phyloP scores from a whole-genome alignment of 768 basidiomycete genomes.

The Trametes meyenii region DNA sequence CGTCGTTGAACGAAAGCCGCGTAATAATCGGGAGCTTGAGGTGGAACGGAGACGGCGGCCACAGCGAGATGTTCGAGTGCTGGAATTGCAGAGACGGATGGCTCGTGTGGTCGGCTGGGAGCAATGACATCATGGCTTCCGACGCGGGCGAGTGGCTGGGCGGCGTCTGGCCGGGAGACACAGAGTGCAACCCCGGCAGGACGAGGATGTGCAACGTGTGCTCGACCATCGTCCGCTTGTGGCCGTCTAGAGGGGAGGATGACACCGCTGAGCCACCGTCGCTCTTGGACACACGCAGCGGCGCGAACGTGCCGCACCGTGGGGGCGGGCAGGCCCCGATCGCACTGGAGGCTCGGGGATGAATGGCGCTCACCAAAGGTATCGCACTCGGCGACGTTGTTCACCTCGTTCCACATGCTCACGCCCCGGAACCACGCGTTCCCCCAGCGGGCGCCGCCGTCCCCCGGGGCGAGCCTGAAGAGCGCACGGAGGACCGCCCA shows the following conservation, averaged over 20 bases:
- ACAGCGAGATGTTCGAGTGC: conserved; percentile 24
- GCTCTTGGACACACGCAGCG: not conserved
- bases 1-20: conserved; percentile 78
- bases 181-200: conserved; percentile 67
- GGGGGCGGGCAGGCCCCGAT: not conserved
- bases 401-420: conserved; percentile 74
- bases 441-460: conserved; percentile 29
- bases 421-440: conserved; percentile 62
- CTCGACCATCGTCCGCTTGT: conserved; percentile 72
- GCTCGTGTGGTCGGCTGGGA: conserved; percentile 8
- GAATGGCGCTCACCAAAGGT: conserved; percentile 61
- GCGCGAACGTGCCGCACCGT: not conserved
- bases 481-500: conserved; percentile 59
- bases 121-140: conserved; percentile 10
- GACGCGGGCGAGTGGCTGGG: not conserved
- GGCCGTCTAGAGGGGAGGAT: conserved; percentile 55
- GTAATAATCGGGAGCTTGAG: conserved; percentile 72
- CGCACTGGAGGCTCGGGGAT: conserved; percentile 21
- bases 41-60: conserved; percentile 72
- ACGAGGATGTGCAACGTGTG: conserved; percentile 79
- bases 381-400: conserved; percentile 76
- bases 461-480: conserved; percentile 47
- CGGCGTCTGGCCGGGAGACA: conserved; percentile 5
- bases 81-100: not conserved
- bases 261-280: conserved; percentile 4